Conservation (phyloP, 441 rosid genomes). For the Gossypium lobatum region DNA sequence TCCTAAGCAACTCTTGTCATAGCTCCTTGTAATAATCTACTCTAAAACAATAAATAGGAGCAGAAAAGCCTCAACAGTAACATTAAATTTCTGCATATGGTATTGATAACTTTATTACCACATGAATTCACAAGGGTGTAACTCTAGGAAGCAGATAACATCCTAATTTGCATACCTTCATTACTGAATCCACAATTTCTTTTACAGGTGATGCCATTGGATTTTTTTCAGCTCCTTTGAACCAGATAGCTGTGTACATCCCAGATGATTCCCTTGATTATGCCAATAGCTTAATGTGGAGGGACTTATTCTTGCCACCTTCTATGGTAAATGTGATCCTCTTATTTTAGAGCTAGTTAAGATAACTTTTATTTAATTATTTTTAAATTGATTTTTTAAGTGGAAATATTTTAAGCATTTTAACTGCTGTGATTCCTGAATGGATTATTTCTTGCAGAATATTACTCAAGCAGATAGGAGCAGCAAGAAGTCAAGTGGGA, state of each 20-base stretch:
- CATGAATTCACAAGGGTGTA: not conserved
- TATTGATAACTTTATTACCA: not conserved
- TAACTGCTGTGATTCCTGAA: not conserved
- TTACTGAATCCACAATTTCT: constrained; percentile 12
- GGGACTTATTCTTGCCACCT: constrained; percentile 53
- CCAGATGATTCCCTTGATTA: constrained; percentile 40
- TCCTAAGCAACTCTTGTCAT: not conserved
- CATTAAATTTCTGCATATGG: constrained; percentile 1
- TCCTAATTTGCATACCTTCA: not conserved
- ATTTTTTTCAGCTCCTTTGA: constrained; percentile 65
- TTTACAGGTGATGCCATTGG: constrained; percentile 78
- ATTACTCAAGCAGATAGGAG: constrained; percentile 32
- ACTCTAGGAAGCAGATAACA: not conserved
- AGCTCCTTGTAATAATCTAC: not conserved
- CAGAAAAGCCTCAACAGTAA: not conserved
- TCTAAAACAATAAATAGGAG: not conserved
- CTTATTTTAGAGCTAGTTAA: not conserved
- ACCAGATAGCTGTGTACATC: constrained; percentile 48
- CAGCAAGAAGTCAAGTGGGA: constrained; percentile 38
- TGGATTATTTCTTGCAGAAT: constrained; percentile 41
- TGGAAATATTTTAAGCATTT: not conserved
- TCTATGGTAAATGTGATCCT: constrained; percentile 38
- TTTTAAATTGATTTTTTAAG: not conserved
- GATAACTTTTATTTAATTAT: not conserved
- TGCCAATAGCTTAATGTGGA: constrained; percentile 56